These are phyloP conservation scores for Dimocarpus longan DNA, from an alignment of 345 rosid species.

Conservation along the genomic window DNA sequence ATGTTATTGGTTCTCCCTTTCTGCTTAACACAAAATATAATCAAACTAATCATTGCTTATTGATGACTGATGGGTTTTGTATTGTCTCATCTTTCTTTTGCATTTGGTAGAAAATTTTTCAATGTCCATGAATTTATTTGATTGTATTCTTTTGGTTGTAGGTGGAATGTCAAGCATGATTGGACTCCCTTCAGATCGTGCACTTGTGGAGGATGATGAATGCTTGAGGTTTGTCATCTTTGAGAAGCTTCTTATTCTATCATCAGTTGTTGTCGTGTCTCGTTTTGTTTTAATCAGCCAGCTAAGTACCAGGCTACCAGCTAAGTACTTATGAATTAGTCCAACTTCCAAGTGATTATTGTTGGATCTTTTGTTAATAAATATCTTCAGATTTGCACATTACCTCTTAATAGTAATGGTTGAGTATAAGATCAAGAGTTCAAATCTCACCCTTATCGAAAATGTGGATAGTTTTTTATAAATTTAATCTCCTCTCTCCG, in stretches of 20 bases:
- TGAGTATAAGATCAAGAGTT: too few species aligned
- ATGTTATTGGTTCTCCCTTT: not conserved
- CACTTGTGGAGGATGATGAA: slow-evolving; percentile 73
- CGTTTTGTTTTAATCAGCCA: not conserved
- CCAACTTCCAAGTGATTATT: not conserved
- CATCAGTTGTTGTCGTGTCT: not conserved
- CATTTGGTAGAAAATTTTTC: not conserved
- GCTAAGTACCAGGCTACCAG: not conserved
- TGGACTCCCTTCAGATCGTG: slow-evolving; percentile 93
- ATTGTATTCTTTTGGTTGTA: slow-evolving; percentile 30
- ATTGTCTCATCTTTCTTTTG: not conserved
- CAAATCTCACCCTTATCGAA: too few species aligned
- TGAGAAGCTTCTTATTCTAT: not conserved
- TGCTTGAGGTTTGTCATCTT: slow-evolving; percentile 67
- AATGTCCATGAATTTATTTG: not conserved
- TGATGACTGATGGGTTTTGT: not conserved
- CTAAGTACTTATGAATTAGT: not conserved
- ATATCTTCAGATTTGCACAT: not conserved
- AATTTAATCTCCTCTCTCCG: too few species aligned
- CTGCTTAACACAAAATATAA: not conserved
- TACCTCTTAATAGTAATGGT: too few species aligned
- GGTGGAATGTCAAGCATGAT: slow-evolving; percentile 81
- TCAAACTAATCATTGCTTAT: not conserved
- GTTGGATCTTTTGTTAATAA: not conserved
- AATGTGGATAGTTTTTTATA: too few species aligned